These are phyloP conservation scores for Halophytophthora polymorphica DNA, from an alignment of 352 stramenopile species.

Conservation along the genomic window DNA sequence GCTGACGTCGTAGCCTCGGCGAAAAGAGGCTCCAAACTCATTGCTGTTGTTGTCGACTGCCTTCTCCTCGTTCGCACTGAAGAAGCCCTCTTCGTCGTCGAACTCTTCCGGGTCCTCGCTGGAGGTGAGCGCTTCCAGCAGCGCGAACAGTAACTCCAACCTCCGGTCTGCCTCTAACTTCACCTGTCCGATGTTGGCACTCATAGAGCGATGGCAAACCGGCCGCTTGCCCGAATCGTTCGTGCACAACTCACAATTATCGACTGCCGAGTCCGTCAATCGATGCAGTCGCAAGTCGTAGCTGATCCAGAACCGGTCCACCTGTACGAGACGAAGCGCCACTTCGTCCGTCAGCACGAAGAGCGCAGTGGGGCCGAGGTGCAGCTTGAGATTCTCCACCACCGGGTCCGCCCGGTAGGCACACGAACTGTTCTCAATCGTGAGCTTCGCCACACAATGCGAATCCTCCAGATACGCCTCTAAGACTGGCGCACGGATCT, in stretches of 20 bases:
- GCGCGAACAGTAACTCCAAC: constrained; percentile 75
- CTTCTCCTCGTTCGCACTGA: constrained; percentile 32
- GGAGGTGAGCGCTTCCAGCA: constrained; percentile 69
- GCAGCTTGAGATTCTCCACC: constrained; percentile 64
- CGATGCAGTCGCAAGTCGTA: constrained; percentile 71
- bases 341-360: constrained; percentile 86
- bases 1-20: constrained; percentile 28
- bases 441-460: constrained; percentile 84
- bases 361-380: constrained; percentile 72
- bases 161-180: constrained; percentile 84
- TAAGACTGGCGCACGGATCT: constrained; percentile 76
- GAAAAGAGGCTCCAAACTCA: constrained; percentile 3
- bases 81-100: constrained; percentile 24
- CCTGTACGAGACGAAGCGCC: constrained; percentile 78
- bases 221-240: constrained; percentile 57
- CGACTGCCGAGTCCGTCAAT: constrained; percentile 27
- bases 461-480: constrained; percentile 87
- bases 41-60: constrained; percentile 21
- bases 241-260: constrained; percentile 56
- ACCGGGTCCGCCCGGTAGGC: constrained; percentile 58
- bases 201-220: constrained; percentile 60
- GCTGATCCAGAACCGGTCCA: constrained; percentile 74
- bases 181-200: constrained; percentile 72
- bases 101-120: constrained; percentile 31
- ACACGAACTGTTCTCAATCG: constrained; percentile 75